These are phyloP conservation scores for Pythium brachiatum DNA, from an alignment of 352 stramenopile species.

Conservation along the genomic window DNA sequence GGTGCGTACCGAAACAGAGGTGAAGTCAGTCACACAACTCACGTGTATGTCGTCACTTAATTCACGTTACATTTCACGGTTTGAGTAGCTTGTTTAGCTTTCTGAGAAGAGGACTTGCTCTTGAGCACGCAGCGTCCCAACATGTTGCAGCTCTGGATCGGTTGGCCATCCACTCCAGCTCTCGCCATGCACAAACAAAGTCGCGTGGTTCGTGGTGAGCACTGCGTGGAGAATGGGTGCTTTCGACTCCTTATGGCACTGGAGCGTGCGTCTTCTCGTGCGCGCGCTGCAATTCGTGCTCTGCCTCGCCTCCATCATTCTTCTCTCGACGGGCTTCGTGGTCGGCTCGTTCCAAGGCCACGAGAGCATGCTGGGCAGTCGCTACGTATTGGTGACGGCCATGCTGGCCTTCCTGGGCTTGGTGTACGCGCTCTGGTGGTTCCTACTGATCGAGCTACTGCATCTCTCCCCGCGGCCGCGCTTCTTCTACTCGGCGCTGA, in stretches of 20 bases:
- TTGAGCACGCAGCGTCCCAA: not conserved
- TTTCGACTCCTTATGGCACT: constrained; percentile 24
- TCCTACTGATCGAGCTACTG: constrained; percentile 23
- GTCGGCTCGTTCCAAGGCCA: constrained; percentile 24
- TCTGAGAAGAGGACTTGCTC: not conserved
- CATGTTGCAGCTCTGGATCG: not conserved
- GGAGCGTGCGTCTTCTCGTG: constrained; percentile 16
- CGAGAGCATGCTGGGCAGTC: constrained; percentile 16
- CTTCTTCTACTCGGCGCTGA: constrained; percentile 7
- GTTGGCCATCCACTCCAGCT: not conserved
- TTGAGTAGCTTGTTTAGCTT: not conserved
- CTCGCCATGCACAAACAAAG: not conserved
- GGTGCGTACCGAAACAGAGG: not conserved
- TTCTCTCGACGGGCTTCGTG: constrained; percentile 23
- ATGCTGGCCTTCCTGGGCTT: constrained; percentile 24
- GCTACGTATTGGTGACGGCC: constrained; percentile 22
- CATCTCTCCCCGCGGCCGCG: constrained; percentile 17
- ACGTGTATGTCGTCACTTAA: constrained; percentile 3
- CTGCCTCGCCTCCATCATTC: constrained; percentile 22
- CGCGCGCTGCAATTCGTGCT: constrained; percentile 23
- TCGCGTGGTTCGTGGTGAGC: constrained; percentile 11
- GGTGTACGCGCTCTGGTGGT: constrained; percentile 26
- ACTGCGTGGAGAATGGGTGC: constrained; percentile 19
- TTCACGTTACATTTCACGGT: not conserved
- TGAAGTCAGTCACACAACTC: not conserved